Base-by-base conservation (phyloP, 495 filamentous ascomycete genomes). In the Aspergillus nidulans region DNA sequence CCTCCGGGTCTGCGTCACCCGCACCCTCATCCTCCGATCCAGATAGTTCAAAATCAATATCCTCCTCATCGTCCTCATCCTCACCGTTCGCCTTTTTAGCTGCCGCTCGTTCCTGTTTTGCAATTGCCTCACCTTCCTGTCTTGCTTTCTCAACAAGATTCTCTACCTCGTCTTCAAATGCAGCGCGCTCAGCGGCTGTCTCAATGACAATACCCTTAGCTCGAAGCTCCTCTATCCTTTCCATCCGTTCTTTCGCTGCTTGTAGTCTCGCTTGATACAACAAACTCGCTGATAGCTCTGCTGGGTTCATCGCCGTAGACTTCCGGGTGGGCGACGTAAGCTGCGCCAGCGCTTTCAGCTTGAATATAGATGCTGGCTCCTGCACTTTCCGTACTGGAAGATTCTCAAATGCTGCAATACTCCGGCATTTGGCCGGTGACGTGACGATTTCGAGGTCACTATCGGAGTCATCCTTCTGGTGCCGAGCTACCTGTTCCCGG, bases 81-180 rank as follows among this genome's bases (percentile, higher is more conserved):
- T 83, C 85, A 8, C 86, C 86, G 23, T 84, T 79, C 45, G 86
- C 83, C 49, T 83, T 80, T 70, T 84, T 91, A 1, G 84, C 82
- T 23, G 77, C 83, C 26, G 80, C 86, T 53, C 84, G 82, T 66
- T 98, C 94, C 44, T 81, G 70, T 62, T 85, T 81, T 62, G 85
- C 85, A 47, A 99, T 86, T 44, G 86, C 85, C 44, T 90, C 81
- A 13, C 84, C 91, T 64, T 97, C 89, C 57, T 81, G 76, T 38
- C 92, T 78, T 19, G 92, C 94, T 58, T 85, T 90, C 24, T 92
- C 87, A 28, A 98, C 77, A 34, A 97, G 77, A 59, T 96, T 85
- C 57, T 97, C 95, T 19, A 96, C 81, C 54, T 91, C 83, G 23
- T 86, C 84, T 64, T 86, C 82, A 65, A 92, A 86, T 12, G 84